phyloP scores from a whole-genome alignment of 73 alveolate genomes.

The Paramecium bursaria region DNA sequence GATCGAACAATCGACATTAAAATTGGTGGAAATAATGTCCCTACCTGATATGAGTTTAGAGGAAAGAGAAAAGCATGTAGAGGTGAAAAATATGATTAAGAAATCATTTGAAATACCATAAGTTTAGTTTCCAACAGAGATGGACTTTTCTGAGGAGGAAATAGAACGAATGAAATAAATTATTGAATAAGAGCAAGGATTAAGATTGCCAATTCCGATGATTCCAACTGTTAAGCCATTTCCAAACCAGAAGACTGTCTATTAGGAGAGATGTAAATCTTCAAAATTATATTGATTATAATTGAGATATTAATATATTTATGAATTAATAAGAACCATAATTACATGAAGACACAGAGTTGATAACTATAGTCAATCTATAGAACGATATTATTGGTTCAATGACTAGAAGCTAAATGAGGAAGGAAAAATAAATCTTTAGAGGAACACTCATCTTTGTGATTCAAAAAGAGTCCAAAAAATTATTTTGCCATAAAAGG shows the following conservation, averaged over 20 bases:
- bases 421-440: conserved; percentile 79
- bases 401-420: conserved; percentile 76
- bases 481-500: conserved; percentile 82
- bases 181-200: conserved; percentile 50
- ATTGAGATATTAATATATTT: no score
- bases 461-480: conserved; percentile 68
- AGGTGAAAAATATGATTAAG: conserved; percentile 9
- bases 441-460: conserved; percentile 84
- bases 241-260: neutral
- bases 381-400: conserved; percentile 75
- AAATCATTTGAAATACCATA: conserved; percentile 35
- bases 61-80: conserved; percentile 41
- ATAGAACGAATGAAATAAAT: conserved; percentile 25
- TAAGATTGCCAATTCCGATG: conserved; percentile 49
- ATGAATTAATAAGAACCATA: conserved; percentile 3
- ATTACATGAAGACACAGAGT: conserved; percentile 71
- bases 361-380: conserved; percentile 77
- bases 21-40: conserved; percentile 49
- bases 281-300: neutral
- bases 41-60: conserved; percentile 19
- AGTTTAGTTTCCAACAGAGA: neutral
- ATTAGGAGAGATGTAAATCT: conserved; percentile 12
- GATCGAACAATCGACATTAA: conserved; percentile 27
- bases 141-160: neutral
- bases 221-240: conserved; percentile 47